These are phyloP conservation scores for Entomortierella parvispora DNA, from an alignment of 192 early-diverging fungal species.

Conservation along the genomic window DNA sequence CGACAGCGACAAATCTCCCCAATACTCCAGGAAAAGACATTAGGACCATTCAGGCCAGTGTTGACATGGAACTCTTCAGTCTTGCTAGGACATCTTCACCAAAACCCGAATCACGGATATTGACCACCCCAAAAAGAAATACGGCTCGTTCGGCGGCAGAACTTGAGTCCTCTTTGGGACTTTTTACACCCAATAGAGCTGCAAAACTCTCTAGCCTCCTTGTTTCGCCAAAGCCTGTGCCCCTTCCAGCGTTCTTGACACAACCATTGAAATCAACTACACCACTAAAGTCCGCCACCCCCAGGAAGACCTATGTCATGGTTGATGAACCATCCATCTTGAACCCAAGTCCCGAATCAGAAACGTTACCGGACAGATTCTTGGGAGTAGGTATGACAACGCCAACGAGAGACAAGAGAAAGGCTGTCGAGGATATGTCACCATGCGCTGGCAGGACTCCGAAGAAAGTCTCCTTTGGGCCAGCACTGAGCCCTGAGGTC, in stretches of 20 bases:
- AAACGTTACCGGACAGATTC: too few species aligned
- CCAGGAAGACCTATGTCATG: slow-evolving; percentile 1
- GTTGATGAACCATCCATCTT: slow-evolving; percentile 22
- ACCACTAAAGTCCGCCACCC: slow-evolving; percentile 1
- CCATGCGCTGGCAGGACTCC: slow-evolving; percentile 13
- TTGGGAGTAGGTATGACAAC: slow-evolving; percentile 6
- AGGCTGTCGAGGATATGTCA: slow-evolving; percentile 6
- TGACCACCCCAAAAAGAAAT: slow-evolving; percentile 16
- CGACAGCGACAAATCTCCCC: background rate
- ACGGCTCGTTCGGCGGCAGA: slow-evolving; percentile 10
- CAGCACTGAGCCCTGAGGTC: slow-evolving; percentile 67
- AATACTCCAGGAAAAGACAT: background rate
- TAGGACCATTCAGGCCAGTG: background rate
- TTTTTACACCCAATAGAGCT: slow-evolving; percentile 44
- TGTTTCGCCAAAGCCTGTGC: slow-evolving; percentile 43
- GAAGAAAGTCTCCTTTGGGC: slow-evolving; percentile 63
- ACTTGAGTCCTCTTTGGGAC: slow-evolving; percentile 28
- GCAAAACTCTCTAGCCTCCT: slow-evolving; percentile 38
- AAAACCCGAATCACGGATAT: background rate
- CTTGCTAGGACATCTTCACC: slow-evolving; percentile 23
- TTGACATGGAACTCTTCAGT: slow-evolving; percentile 19
- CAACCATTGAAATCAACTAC: slow-evolving; percentile 4
- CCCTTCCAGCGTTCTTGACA: slow-evolving; percentile 31
- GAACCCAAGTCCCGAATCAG: slow-evolving; percentile 1
- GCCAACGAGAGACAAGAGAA: slow-evolving; percentile 25